Evolutionary conservation across 2,329 filamentous ascomycete genomes (phyloP), one percentile per base, ranked within the genome.

Genomic region (Cordyceps fumosorosea): DNA sequence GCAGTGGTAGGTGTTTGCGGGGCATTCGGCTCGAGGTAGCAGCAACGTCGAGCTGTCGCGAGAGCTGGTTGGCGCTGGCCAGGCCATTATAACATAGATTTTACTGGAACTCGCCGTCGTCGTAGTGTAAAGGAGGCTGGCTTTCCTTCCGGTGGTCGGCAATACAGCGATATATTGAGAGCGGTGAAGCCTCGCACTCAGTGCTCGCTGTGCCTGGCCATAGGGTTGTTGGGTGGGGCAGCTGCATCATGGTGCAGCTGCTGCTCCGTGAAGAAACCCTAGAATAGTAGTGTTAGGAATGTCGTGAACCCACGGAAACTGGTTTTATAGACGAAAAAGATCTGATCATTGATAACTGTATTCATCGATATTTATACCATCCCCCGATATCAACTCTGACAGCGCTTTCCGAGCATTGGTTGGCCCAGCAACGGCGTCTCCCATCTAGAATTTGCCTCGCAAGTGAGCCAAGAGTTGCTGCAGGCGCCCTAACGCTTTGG

Each of bases 1-100:
- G 69, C 82, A 85, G 63, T 77, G 79, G 68, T 77, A 82, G 63
- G 78, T 83, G 67, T 81, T 76, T 56, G 74, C 72, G 8, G 81
- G 78, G 63, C 82, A 84, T 57, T 73, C 68, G n/a, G 69, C 67
- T 62, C 74, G 55, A 24, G 53, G 51, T 34, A 32, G 63, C 11
- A 67, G 54, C 10, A 67, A 54, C 18, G 34, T 62, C n/a, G 68
- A 65, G 20, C 65, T 65, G 22, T 68, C 64, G 29, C 63, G 63
- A 44, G 68, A 68, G 5, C 66, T 67, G 24, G 68, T 65, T 52
- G 63, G 59, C 47, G 16, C 34, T 40, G 62, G 52, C 60, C n/a
- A 20, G 32, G 47, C 42, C 52, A 44, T 54, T 26, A 40, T 47
- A 18, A 29, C n/a, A 24, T 34, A 16, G 40, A 37, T 37, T 10